These are phyloP conservation scores for Tolypocladium nubicola DNA, from an alignment of 2,329 filamentous ascomycete genomes.

Conservation along the genomic window DNA sequence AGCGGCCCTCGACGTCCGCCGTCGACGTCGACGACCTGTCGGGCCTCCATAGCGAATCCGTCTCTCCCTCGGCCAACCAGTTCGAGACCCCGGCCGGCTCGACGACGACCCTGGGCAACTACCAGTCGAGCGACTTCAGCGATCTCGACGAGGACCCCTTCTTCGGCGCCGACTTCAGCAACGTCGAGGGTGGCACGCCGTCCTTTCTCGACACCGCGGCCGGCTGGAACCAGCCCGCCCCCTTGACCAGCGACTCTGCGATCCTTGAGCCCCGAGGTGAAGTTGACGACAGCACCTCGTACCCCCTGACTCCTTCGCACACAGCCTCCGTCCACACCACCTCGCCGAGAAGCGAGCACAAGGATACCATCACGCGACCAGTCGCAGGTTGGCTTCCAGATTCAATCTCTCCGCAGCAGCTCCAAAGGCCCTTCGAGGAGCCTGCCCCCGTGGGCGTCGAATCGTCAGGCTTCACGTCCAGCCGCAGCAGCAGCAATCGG, in stretches of 20 bases:
- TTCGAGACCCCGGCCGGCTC: conserved; percentile 40
- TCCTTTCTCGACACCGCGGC: conserved; percentile 31
- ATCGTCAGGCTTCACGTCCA: conserved; percentile 34
- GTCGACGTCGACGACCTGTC: conserved; percentile 29
- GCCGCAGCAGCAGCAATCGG: conserved; percentile 35
- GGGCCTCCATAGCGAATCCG: conserved; percentile 19
- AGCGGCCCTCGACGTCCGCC: conserved; percentile 17
- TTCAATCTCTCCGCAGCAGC: conserved; percentile 31
- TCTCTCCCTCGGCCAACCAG: conserved; percentile 18
- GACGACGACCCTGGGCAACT: conserved; percentile 33
- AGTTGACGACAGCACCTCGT: conserved; percentile 14
- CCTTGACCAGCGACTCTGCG: conserved; percentile 3
- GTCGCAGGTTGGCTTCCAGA: conserved; percentile 15
- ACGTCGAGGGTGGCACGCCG: conserved; percentile 28
- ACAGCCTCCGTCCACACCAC: conserved; percentile 37
- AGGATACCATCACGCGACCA: conserved; percentile 12
- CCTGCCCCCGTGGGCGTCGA: conserved; percentile 17
- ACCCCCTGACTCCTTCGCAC: conserved; percentile 41
- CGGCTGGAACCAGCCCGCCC: conserved; percentile 10
- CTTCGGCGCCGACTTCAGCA: conserved; percentile 37
- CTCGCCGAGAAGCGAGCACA: conserved; percentile 27
- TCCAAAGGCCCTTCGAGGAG: conserved; percentile 26
- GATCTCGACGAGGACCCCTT: conserved; percentile 39
- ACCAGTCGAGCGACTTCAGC: conserved; percentile 38
- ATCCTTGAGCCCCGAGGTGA: conserved; percentile 3